A percentile compares a stretch with the other conserved stretches of the same genome.
These are phyloP conservation scores for Collybia nuda DNA, from an alignment of 768 basidiomycete genomes.

Conservation along the genomic window DNA sequence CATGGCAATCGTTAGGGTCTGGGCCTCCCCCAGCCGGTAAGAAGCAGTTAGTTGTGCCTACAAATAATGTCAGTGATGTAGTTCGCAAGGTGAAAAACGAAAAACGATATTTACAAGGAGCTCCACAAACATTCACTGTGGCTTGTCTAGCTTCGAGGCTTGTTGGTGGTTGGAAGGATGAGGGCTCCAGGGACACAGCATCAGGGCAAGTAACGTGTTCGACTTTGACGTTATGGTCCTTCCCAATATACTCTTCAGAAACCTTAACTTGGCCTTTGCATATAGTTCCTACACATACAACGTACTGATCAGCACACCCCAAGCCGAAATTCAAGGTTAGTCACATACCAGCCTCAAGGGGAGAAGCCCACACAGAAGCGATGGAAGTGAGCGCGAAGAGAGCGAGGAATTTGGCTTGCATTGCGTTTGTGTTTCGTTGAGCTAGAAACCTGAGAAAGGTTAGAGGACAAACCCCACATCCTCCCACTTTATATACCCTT, in stretches of 20 bases:
- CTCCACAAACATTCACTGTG: slow-evolving; percentile 40
- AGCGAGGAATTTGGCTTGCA: too few relatives aligned
- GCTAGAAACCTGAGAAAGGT: too few relatives aligned
- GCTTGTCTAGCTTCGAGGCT: slow-evolving; percentile 24
- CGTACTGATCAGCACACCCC: too few relatives aligned
- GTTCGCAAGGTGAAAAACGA: background rate
- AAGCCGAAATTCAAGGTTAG: too few relatives aligned
- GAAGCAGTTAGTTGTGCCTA: slow-evolving; percentile 47
- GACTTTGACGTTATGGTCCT: slow-evolving; percentile 41
- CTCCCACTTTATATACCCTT: too few relatives aligned
- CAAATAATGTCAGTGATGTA: background rate
- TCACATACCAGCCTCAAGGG: too few relatives aligned
- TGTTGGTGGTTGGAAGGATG: slow-evolving; percentile 7
- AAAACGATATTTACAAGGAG: slow-evolving; percentile 28
- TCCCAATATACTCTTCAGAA: slow-evolving; percentile 35
- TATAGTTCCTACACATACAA: slow-evolving; percentile 11
- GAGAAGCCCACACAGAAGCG: too few relatives aligned
- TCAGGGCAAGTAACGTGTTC: slow-evolving; percentile 32
- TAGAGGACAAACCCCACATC: too few relatives aligned
- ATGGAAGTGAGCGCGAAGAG: too few relatives aligned
- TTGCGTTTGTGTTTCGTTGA: too few relatives aligned
- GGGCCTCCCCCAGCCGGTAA: slow-evolving; percentile 44
- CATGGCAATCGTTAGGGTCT: slow-evolving; percentile 44
- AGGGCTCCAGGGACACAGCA: too few relatives aligned
- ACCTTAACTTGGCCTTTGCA: slow-evolving; percentile 21